Conservation (phyloP, 1,284 basidiomycete genomes). For the Ceratobasidium sp. region DNA sequence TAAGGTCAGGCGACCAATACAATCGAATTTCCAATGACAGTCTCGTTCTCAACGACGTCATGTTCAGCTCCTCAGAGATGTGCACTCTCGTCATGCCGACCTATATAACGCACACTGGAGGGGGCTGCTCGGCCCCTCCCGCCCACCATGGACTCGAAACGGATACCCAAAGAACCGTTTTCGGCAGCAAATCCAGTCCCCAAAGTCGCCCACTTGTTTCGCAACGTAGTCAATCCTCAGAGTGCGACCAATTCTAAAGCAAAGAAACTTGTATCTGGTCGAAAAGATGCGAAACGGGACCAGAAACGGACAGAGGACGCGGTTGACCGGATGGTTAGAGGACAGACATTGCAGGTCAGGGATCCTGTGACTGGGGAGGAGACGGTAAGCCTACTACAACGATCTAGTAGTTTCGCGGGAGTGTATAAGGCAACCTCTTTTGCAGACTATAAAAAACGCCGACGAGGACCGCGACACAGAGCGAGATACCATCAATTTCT, state of each 20-base stretch:
- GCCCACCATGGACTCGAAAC: conserved; percentile 20
- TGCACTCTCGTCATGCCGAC: conserved; percentile 18
- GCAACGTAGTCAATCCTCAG: conserved; percentile 35
- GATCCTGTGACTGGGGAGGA: conserved; percentile 51
- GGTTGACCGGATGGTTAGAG: conserved; percentile 47
- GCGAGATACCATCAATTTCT: conserved; percentile 13
- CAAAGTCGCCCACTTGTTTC: conserved; percentile 40
- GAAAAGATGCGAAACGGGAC: conserved; percentile 54
- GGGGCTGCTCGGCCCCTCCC: background rate
- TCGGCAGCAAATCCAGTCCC: conserved; percentile 46
- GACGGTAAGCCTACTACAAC: conserved; percentile 49
- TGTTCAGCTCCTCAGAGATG: background rate
- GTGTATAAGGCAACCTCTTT: conserved; percentile 34
- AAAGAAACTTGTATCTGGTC: conserved; percentile 42
- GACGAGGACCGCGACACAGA: background rate
- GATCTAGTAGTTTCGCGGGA: conserved; percentile 54
- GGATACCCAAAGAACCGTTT: conserved; percentile 36
- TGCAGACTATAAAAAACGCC: conserved; percentile 56
- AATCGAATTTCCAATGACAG: conserved; percentile 22
- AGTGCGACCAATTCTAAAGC: conserved; percentile 50
- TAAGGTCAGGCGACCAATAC: too few species aligned
- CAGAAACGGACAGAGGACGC: conserved; percentile 52
- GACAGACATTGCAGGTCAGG: conserved; percentile 45
- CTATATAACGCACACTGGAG: background rate
- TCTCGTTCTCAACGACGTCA: conserved; percentile 25